A percentile compares a stretch with the other conserved stretches of the same genome.
Conservation (phyloP, 1,139 yeast species). For the Blastobotrys ciferrii region DNA sequence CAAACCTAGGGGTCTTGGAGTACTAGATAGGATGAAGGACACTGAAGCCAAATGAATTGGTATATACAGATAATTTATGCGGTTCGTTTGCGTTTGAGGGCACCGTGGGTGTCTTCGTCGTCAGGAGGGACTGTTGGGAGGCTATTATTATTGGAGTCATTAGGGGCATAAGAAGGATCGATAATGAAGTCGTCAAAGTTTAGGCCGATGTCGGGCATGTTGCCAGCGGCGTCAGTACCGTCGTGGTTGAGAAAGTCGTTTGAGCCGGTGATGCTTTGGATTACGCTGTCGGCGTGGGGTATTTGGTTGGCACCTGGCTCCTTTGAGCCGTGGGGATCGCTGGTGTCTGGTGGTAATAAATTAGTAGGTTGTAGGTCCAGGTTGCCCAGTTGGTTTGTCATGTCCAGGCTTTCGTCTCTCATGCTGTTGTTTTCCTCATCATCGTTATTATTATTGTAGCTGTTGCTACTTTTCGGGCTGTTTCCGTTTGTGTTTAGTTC, state of each 20-base stretch:
- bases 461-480: conserved; percentile 1
- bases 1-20: too few species aligned
- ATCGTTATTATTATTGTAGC: conserved; percentile 1
- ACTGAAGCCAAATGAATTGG: too few species aligned
- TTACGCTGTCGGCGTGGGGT: conserved; percentile 1
- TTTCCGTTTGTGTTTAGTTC: neutral
- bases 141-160: too few species aligned
- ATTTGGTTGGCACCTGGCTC: neutral
- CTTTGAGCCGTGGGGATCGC: too few species aligned
- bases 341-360: neutral
- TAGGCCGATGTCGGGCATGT: neutral
- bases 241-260: neutral
- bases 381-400: conserved; percentile 1
- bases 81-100: neutral
- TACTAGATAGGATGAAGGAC: too few species aligned
- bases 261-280: conserved; percentile 3
- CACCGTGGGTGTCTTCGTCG: neutral
- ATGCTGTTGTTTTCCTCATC: neutral
- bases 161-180: conserved; percentile 33
- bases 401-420: neutral
- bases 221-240: neutral
- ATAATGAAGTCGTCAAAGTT: neutral
- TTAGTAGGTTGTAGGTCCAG: neutral
- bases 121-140: too few species aligned
- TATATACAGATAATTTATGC: too few species aligned